Evolutionary conservation across 495 filamentous ascomycete genomes (phyloP), one percentile per base, ranked within the genome.

Genomic region (Barbatosphaeria neglecta): DNA sequence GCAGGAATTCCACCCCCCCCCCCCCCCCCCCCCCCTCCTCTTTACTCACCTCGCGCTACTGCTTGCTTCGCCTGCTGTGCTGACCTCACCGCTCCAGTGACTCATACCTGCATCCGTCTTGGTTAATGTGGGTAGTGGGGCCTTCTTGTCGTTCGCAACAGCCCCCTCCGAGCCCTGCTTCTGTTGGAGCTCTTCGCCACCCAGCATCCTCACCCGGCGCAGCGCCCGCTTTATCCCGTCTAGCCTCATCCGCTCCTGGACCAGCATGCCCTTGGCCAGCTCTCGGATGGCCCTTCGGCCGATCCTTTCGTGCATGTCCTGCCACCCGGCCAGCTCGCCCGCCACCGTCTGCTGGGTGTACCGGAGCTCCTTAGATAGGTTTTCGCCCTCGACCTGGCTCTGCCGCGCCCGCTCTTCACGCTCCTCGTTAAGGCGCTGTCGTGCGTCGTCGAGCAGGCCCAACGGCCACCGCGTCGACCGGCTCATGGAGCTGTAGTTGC

Each of bases 281-380:
- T 84, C 75, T 49, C 72, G 76, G 31, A 96, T 78, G 3, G 84
- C 84, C 50, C 76, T 79, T 22, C 79, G 68, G 2, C 84, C 89
- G 64, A 87, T 75, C 52, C 77, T 78, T 52, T 83, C 87, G 43
- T 89, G 80, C 70, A 86, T 78, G 13, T 92, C 87, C 55, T 94
- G 86, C 84, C 90, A 97, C 2, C 87, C 90, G 1, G 92, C 90
- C 48, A 99, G 59, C 61, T 99, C 93, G 7, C 79, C 72, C 11
- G 93, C 90, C 6, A 96, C 90, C 9, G 90, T 86, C 61, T 90
- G 85, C 64, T 95, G 90, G 43, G 89, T 95, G 59, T 93, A 96
- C 27, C 86, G 68, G 17, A 99, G 62, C 57, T 99, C 93, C 41
- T 77, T 76, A 0, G 82, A 80, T 16, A 95, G 59, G 20, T 69